Conservation (phyloP, 148 eudicot genomes). For the Arctostaphylos glauca region DNA sequence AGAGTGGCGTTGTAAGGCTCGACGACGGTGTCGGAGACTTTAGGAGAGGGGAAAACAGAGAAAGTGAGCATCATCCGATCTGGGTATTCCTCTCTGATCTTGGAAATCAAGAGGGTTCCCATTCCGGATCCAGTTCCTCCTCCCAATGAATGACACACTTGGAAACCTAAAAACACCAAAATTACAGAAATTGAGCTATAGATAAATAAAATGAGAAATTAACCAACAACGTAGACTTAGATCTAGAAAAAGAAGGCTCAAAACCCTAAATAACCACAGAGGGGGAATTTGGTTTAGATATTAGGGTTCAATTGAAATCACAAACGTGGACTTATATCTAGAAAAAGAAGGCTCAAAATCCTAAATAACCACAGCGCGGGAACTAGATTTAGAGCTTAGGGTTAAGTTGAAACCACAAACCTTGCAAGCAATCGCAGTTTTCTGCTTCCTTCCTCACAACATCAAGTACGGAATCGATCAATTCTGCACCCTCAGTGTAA, state of each 20-base stretch:
- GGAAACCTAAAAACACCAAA: conserved; percentile 28
- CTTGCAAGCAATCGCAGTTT: conserved; percentile 36
- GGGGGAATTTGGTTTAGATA: too few species aligned
- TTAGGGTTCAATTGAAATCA: too few species aligned
- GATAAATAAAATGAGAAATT: too few species aligned
- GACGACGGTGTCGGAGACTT: conserved; percentile 30
- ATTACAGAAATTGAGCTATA: background rate
- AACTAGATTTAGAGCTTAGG: too few species aligned
- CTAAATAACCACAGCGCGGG: too few species aligned
- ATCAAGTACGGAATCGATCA: conserved; percentile 36
- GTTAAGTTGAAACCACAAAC: background rate
- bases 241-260: too few species aligned
- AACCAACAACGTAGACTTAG: too few species aligned
- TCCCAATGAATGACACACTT: conserved; percentile 38
- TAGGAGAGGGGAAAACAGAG: conserved; percentile 25
- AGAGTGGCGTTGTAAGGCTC: conserved; percentile 41
- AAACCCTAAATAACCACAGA: too few species aligned
- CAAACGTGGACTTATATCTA: too few species aligned
- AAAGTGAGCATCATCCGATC: conserved; percentile 41
- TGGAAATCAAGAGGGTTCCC: conserved; percentile 38
- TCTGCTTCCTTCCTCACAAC: conserved; percentile 39
- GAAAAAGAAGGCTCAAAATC: too few species aligned
- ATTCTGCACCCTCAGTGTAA: conserved; percentile 35
- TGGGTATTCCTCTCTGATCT: conserved; percentile 43
- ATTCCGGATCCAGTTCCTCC: conserved; percentile 44